Conservation (phyloP, 2,329 filamentous ascomycete genomes). For the Tricladium varicosporioides region DNA sequence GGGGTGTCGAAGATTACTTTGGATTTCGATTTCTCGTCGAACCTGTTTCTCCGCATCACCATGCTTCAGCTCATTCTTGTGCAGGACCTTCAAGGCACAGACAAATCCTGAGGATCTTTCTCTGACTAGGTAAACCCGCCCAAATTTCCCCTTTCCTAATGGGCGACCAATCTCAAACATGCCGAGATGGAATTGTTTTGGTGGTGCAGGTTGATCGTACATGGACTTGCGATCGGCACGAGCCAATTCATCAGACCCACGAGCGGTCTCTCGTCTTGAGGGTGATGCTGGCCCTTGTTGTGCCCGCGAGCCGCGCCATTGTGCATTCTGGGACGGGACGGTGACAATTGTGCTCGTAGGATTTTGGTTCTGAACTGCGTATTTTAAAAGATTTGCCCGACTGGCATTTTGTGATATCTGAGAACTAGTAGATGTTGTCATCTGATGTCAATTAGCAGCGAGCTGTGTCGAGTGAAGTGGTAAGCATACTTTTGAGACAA, state of each 20-base stretch:
- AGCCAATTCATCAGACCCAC: slow-evolving; percentile 48
- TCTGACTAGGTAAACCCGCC: slow-evolving; percentile 69
- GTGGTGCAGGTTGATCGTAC: slow-evolving; percentile 54
- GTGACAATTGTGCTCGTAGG: slow-evolving; percentile 65
- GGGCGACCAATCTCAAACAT: slow-evolving; percentile 78
- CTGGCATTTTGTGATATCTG: slow-evolving; percentile 53
- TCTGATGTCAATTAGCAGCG: slow-evolving; percentile 37
- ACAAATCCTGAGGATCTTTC: slow-evolving; percentile 67
- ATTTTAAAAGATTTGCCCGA: slow-evolving; percentile 81
- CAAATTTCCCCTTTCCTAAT: slow-evolving; percentile 72
- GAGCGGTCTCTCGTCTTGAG: slow-evolving; percentile 46
- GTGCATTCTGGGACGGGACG: slow-evolving; percentile 63
- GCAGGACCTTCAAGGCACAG: slow-evolving; percentile 71
- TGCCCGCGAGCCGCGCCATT: slow-evolving; percentile 46
- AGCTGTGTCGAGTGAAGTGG: slow-evolving; percentile 29
- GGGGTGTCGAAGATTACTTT: slow-evolving; percentile 69
- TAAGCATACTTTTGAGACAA: slow-evolving; percentile 60
- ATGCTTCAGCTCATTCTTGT: slow-evolving; percentile 68
- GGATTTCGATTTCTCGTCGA: slow-evolving; percentile 71
- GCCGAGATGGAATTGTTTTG: slow-evolving; percentile 68
- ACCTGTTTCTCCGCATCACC: slow-evolving; percentile 70
- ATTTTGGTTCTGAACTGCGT: slow-evolving; percentile 77
- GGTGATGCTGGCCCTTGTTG: slow-evolving; percentile 48
- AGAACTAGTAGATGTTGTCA: slow-evolving; percentile 29
- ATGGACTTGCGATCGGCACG: slow-evolving; percentile 52